These are phyloP conservation scores for Sporisorium scitamineum DNA, from an alignment of 1,284 basidiomycete genomes.

Conservation along the genomic window DNA sequence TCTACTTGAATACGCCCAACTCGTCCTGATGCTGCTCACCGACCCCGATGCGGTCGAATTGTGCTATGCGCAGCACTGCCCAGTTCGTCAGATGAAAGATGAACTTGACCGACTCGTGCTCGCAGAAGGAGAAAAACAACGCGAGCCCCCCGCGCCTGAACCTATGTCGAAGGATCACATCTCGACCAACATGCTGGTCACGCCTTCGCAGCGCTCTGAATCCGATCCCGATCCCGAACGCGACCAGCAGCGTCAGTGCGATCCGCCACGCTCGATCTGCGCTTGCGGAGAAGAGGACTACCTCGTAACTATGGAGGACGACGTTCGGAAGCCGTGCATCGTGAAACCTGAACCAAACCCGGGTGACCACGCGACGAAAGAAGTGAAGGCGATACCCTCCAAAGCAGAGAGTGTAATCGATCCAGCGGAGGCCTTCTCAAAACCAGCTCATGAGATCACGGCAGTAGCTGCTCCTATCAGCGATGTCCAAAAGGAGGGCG, in stretches of 20 bases:
- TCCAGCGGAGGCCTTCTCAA: neutral
- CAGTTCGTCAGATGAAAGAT: conserved; percentile 7
- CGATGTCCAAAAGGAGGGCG: neutral
- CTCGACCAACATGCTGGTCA: conserved; percentile 21
- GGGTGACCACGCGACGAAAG: too few relatives aligned
- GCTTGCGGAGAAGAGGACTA: conserved; percentile 21
- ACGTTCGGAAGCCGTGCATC: conserved; percentile 20
- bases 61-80: conserved; percentile 23
- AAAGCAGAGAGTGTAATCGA: neutral
- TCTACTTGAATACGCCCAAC: conserved; percentile 16
- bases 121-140: neutral
- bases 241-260: neutral
- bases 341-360: neutral
- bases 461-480: neutral
- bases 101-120: neutral
- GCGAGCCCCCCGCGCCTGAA: neutral
- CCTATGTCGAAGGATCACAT: conserved; percentile 8
- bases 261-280: conserved; percentile 6
- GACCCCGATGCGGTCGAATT: conserved; percentile 9
- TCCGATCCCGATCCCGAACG: neutral
- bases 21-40: conserved; percentile 17
- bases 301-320: conserved; percentile 28
- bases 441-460: neutral
- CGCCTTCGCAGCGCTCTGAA: conserved; percentile 20
- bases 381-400: neutral